Conservation (phyloP, 306 rosid species). For the Fagus crenata region DNA sequence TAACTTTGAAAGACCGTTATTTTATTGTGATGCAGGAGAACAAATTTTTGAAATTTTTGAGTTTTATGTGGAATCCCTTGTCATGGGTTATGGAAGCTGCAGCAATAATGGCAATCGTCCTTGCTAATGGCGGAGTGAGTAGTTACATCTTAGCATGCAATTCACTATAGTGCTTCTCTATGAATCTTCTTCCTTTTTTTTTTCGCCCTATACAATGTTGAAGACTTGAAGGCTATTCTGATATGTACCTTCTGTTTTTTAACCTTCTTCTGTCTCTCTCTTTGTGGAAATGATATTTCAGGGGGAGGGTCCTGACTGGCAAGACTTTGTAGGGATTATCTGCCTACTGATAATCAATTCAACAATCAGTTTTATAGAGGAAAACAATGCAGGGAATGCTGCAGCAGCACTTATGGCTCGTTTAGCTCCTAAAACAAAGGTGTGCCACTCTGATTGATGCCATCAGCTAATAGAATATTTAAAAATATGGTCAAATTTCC, state of each 20-base stretch:
- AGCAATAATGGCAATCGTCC: constrained; percentile 80
- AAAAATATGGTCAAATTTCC: constrained; percentile 15
- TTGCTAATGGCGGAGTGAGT: constrained; percentile 91
- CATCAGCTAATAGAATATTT: constrained; percentile 10
- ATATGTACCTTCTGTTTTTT: constrained; percentile 1
- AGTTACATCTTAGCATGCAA: constrained; percentile 7
- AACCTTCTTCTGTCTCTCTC: constrained; percentile 13
- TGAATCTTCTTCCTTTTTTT: background rate
- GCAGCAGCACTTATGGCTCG: constrained; percentile 82
- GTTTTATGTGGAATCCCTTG: constrained; percentile 93
- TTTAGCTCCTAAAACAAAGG: constrained; percentile 83
- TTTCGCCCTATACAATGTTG: background rate
- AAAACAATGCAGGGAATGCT: constrained; percentile 87
- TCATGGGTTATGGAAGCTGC: constrained; percentile 99
- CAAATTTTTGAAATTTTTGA: constrained; percentile 69
- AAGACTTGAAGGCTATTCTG: background rate
- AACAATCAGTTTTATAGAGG: constrained; percentile 89
- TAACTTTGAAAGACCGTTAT: background rate
- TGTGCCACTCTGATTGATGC: constrained; percentile 21
- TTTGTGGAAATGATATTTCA: constrained; percentile 37
- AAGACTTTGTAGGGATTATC: constrained; percentile 80
- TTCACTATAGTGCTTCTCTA: constrained; percentile 7
- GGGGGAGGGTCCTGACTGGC: constrained; percentile 94
- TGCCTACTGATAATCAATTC: constrained; percentile 73
- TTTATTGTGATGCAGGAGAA: constrained; percentile 58